phyloP scores from a whole-genome alignment of 352 stramenopile genomes.

The Globisporangium heterothallicum region DNA sequence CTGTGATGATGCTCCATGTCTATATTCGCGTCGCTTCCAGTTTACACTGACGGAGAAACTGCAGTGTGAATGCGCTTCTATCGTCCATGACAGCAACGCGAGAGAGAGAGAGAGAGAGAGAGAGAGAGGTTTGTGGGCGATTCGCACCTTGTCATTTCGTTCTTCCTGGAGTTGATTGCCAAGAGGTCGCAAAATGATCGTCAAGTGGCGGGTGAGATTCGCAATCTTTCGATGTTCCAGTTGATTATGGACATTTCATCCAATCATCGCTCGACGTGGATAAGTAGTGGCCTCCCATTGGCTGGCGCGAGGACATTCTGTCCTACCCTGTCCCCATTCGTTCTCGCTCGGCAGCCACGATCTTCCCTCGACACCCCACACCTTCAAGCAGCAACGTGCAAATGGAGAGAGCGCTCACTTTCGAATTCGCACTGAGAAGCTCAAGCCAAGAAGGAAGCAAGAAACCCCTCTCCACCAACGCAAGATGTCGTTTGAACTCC shows the following conservation, averaged over 20 bases:
- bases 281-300: neutral
- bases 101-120: too few species aligned
- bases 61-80: too few species aligned
- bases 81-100: too few species aligned
- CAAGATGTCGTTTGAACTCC: slow-evolving; percentile 74
- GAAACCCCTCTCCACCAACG: neutral
- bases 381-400: slow-evolving; percentile 6
- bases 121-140: too few species aligned
- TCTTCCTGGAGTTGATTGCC: too few species aligned
- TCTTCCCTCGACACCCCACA: neutral
- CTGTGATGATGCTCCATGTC: too few species aligned
- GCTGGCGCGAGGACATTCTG: neutral
- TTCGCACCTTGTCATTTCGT: too few species aligned
- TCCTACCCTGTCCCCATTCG: too few species aligned
- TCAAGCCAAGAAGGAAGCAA: slow-evolving; percentile 17
- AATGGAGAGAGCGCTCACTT: slow-evolving; percentile 16
- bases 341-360: neutral
- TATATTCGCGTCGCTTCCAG: too few species aligned
- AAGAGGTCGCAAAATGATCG: too few species aligned
- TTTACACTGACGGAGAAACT: too few species aligned
- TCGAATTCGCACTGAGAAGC: slow-evolving; percentile 26
- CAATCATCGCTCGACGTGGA: neutral
- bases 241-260: slow-evolving; percentile 1
- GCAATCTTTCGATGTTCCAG: neutral
- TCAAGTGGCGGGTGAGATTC: too few species aligned